phyloP scores from a whole-genome alignment of 805 yeast species.

The Saturnispora besseyi region DNA sequence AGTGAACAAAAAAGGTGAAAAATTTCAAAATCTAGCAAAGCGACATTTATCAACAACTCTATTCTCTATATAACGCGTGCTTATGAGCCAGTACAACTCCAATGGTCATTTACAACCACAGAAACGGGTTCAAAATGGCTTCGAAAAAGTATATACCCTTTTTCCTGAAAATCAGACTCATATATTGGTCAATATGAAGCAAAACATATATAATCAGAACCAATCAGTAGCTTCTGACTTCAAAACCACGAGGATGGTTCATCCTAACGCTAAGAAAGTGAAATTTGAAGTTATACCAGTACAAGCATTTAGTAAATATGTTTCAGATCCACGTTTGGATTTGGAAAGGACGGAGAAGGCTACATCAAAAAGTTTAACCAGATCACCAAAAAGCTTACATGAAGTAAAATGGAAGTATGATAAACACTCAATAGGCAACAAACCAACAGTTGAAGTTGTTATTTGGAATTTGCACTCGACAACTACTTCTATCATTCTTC shows the following conservation, averaged over 20 bases:
- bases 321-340: constrained; percentile 4
- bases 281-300: neutral
- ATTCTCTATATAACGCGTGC: neutral
- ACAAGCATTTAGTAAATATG: neutral
- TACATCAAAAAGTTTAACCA: neutral
- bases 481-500: constrained; percentile 36
- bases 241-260: neutral
- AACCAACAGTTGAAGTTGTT: constrained; percentile 62
- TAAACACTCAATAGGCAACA: constrained; percentile 62
- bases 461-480: constrained; percentile 57
- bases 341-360: neutral
- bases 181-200: neutral
- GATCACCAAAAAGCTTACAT: constrained; percentile 5
- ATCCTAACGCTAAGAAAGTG: neutral
- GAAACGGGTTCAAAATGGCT: neutral
- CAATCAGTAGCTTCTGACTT: constrained; percentile 1
- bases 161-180: constrained; percentile 5
- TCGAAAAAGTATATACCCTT: neutral
- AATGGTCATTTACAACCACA: neutral
- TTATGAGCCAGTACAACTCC: neutral
- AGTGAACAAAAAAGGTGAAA: neutral
- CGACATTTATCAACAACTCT: constrained; percentile 1
- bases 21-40: neutral
- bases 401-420: constrained; percentile 38
- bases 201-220: neutral